Evolutionary conservation across 2,329 filamentous ascomycete genomes (phyloP), one percentile per base, ranked within the genome.

Genomic region (Colletotrichum lini): DNA sequence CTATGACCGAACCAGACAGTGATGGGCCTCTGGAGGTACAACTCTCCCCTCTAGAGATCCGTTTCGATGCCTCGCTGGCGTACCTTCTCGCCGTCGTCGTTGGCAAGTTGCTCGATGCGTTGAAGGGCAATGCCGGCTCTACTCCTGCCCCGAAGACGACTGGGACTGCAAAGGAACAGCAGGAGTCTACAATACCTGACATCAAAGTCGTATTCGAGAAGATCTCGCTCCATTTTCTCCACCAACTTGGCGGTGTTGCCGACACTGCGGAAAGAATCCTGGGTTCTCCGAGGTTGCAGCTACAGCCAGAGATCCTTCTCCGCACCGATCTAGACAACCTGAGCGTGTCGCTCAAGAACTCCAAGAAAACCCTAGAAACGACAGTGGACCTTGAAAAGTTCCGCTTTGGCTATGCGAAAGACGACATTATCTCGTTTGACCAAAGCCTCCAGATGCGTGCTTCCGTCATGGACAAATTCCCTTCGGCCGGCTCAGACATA

Each of bases 341-440:
- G 7, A 78, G 74, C 15, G 76, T 82, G 2, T 76, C 75, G 10
- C 44, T 82, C 21, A 77, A 78, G 3, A 75, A 75, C 61, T 74
- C 78, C 5, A 74, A 75, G 35, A 71, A 75, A 57, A 75, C 76
- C 16, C 77, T 77, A 30, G 74, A 83, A 56, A 78, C 81, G 5
- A 84, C 79, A 50, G 75, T 90, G 13, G 82, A 85, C 53, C 76
- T 92, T 2, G 84, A 88, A 73, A 89, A 88, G 72, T 89, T 93
- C 75, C 84, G 83, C 0, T 90, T 93, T 74, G 90, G 90, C 1
- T 92, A 92, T 76, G 84, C 86, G 2, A 84, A 88, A 72, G 89
- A 89, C 49, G 87, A 90, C 66, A 91, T 93, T 45, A 73, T 93
- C 45, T 91, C 88, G 1, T 92, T 93, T 72, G 87, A 91, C 74